Evolutionary conservation across 352 stramenopile genomes (phyloP).

Genomic region (Phytophthora megakarya): DNA sequence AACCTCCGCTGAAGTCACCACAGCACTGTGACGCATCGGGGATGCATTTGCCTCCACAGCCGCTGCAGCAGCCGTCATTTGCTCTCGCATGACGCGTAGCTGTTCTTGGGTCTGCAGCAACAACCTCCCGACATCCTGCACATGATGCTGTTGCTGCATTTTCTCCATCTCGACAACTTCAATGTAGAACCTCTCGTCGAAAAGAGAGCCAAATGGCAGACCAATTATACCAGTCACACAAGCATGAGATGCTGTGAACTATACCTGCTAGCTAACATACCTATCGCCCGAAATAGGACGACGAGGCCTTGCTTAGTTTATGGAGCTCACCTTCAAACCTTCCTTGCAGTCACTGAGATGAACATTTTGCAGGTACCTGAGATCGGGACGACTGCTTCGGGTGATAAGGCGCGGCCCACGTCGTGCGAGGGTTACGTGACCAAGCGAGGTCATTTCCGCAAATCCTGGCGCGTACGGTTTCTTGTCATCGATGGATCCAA

Average conservation of each 20-base stretch:
- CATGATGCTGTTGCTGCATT: conserved; percentile 79
- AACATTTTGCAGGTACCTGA: conserved; percentile 66
- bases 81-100: conserved; percentile 71
- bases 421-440: conserved; percentile 88
- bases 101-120: conserved; percentile 85
- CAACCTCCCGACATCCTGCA: conserved; percentile 82
- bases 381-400: conserved; percentile 12
- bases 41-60: conserved; percentile 40
- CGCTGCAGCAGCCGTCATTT: conserved; percentile 52
- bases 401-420: conserved; percentile 59
- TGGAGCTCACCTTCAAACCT: conserved; percentile 15
- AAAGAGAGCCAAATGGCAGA: not conserved
- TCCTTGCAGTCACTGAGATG: conserved; percentile 33
- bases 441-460: conserved; percentile 84
- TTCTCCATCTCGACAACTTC: conserved; percentile 58
- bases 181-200: not conserved
- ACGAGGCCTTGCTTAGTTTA: not conserved
- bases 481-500: conserved; percentile 75
- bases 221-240: conserved; percentile 31
- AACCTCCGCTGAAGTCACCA: conserved; percentile 39
- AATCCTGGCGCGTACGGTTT: conserved; percentile 84
- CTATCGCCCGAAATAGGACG: conserved; percentile 24
- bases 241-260: conserved; percentile 21
- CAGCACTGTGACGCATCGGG: conserved; percentile 36
- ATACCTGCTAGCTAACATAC: not conserved